Evolutionary conservation across 2,329 filamentous ascomycete genomes (phyloP), one percentile per base, ranked within the genome.

Genomic region (Cladophialophora bantiana): DNA sequence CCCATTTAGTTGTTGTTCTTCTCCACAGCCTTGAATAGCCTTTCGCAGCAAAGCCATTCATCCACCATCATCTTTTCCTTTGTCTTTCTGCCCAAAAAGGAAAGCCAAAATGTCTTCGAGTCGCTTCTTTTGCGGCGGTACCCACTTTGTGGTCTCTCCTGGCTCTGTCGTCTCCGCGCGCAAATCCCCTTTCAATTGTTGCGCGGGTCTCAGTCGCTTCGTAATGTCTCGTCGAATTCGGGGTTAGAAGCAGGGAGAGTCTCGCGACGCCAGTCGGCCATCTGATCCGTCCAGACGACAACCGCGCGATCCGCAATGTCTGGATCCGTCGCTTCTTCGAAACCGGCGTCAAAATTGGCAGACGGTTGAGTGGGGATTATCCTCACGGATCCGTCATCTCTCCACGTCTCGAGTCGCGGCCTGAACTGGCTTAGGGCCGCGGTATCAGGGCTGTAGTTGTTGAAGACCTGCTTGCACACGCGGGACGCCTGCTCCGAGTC

Each of bases 401-500:
- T 66, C 71, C 71, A 73, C 13, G 55, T 42, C 45, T 73, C 71
- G 13, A 72, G 18, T n/a, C 50, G 26, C 4, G 48, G 13, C 15
- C 31, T n/a, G 20, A 32, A 34, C 36, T 26, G 20, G 6, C 52
- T 40, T 4, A 32, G 31, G n/a, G 7, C 32, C 32, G 42, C 32
- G 48, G 52, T 26, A 26, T 26, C 35, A 12, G 15, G 42, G 38
- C 52, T n/a, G 54, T 66, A 59, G n/a, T 60, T 48, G 12, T 56
- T 40, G 12, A 13, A 18, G 12, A 64, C 58, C n/a, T 65, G 26
- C 35, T 75, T 73, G 1, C 85, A 83, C 1, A 95, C 89, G 12
- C 91, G 82, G 4, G 77, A 62, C 0, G 90, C 92, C 78, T 96
- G 92, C 5, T 78, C 80, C 67, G 87, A 76, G 73, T 91, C 90